These are phyloP conservation scores for Sporothrix brunneoviolacea DNA, from an alignment of 2,329 filamentous ascomycete species.

Conservation along the genomic window DNA sequence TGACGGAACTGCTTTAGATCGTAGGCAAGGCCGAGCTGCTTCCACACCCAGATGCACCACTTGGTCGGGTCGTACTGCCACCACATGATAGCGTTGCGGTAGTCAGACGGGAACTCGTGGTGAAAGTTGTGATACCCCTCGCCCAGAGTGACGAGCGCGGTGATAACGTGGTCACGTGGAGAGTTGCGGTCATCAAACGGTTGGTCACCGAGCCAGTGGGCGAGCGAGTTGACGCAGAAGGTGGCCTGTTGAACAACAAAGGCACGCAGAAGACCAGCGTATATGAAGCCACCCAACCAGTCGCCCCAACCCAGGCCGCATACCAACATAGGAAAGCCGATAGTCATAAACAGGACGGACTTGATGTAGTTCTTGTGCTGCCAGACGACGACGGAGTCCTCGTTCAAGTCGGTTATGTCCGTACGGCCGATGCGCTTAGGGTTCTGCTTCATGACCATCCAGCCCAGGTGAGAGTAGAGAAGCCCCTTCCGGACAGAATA, in stretches of 20 bases:
- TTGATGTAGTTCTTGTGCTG: slow-evolving; percentile 84
- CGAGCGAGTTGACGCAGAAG: slow-evolving; percentile 87
- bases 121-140: slow-evolving; percentile 93
- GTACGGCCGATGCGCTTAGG: slow-evolving; percentile 81
- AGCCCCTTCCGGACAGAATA: slow-evolving; percentile 88
- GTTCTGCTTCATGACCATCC: slow-evolving; percentile 94
- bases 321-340: slow-evolving; percentile 68
- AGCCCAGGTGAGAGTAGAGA: slow-evolving; percentile 76
- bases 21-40: slow-evolving; percentile 75
- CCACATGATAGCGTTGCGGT: slow-evolving; percentile 88
- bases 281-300: slow-evolving; percentile 75
- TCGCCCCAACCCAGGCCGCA: slow-evolving; percentile 76
- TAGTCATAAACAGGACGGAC: slow-evolving; percentile 68
- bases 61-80: slow-evolving; percentile 90
- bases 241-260: slow-evolving; percentile 89
- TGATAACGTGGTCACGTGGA: slow-evolving; percentile 80
- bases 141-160: slow-evolving; percentile 75
- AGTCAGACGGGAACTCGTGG: slow-evolving; percentile 89
- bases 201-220: slow-evolving; percentile 87
- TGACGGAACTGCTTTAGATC: slow-evolving; percentile 85
- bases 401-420: slow-evolving; percentile 82
- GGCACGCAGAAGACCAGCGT: slow-evolving; percentile 77
- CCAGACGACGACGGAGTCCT: slow-evolving; percentile 78
- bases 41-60: slow-evolving; percentile 81
- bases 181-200: slow-evolving; percentile 91